Conservation (phyloP, 2,329 filamentous ascomycete species). For the Fusarium nodosum region DNA sequence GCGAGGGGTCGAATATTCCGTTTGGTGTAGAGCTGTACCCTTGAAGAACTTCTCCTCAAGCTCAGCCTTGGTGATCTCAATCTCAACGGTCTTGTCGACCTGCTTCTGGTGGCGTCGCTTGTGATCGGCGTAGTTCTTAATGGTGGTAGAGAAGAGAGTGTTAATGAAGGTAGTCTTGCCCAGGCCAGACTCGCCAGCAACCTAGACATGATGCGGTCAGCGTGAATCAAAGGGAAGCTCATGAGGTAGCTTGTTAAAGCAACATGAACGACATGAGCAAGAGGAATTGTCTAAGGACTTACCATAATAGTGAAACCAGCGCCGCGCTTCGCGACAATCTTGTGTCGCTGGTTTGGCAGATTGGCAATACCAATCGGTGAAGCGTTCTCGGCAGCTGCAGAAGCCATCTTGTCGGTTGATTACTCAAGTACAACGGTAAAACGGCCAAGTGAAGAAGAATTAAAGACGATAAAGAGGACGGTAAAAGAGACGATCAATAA, state of each 20-base stretch:
- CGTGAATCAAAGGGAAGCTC: constrained; percentile 10
- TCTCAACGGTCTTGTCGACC: constrained; percentile 99
- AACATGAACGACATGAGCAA: neutral
- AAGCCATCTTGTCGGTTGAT: constrained; percentile 63
- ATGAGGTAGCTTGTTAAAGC: constrained; percentile 1
- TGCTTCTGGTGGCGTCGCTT: constrained; percentile 99
- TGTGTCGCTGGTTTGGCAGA: constrained; percentile 80
- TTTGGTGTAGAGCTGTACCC: constrained; percentile 69
- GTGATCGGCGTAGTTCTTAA: constrained; percentile 99
- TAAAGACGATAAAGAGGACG: constrained; percentile 32
- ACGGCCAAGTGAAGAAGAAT: constrained; percentile 11
- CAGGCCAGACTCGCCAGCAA: constrained; percentile 97
- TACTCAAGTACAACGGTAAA: constrained; percentile 26
- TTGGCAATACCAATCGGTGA: constrained; percentile 81
- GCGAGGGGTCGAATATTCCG: constrained; percentile 18
- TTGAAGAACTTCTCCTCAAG: constrained; percentile 99
- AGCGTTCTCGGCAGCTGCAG: constrained; percentile 70
- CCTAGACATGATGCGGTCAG: constrained; percentile 64
- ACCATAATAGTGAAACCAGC: constrained; percentile 99
- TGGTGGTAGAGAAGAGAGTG: constrained; percentile 99
- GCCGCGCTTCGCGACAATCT: constrained; percentile 85
- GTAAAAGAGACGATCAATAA: constrained; percentile 40
- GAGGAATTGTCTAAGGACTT: constrained; percentile 50
- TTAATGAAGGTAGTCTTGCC: constrained; percentile 99
- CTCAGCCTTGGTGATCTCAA: constrained; percentile 99